Evolutionary conservation across 2,329 filamentous ascomycete species (phyloP), one percentile per base, ranked within the genome.

Genomic region (Gaeumannomyces tritici): DNA sequence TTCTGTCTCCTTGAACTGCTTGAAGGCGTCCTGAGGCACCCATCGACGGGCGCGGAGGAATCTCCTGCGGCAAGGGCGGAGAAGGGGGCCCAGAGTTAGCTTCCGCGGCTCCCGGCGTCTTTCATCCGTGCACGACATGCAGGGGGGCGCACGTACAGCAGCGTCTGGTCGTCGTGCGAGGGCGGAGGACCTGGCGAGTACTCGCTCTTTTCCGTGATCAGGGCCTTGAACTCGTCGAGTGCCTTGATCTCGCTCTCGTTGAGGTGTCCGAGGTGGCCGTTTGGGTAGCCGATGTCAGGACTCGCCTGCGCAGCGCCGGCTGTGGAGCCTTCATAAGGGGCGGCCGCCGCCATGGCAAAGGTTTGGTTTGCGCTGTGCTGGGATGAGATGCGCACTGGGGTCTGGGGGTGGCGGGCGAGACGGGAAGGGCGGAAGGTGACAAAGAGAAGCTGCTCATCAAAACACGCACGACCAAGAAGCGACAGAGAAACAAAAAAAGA

Each of bases 11-110:
- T 88, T 87, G 77, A 96, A 96, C 76, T 97, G 93, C 64, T 78
- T 82, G 72, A 88, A 88, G 15, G 93, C 93, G 67, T 93, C 91
- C 67, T 86, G 76, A 12, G 90, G 83, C 31, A 88, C 78, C 80
- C 93, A 97, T 74, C 87, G 89, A 63, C 93, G 86, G 42, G 93
- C 93, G 69, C 93, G 89, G 60, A 97, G 80, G 74, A 89, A 97
- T 64, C 93, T 91, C 65, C 91, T 95, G 69, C 71, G 51, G 29
- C 31, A 21, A 59, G 31, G 24, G 61, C 26, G 29, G 59, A 61
- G 31, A 51, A 18, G 1, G 55, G n/a, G 55, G 8, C 35, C 35
- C 28, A 9, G 31, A 57, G 57, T 60, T 54, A 63, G 62, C 61
- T 29, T 21, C 59, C 59, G 59, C 35, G 42, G 42, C 42, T 54